These are phyloP conservation scores for Phytopythium kandeliae DNA, from an alignment of 352 stramenopile species.

Conservation along the genomic window DNA sequence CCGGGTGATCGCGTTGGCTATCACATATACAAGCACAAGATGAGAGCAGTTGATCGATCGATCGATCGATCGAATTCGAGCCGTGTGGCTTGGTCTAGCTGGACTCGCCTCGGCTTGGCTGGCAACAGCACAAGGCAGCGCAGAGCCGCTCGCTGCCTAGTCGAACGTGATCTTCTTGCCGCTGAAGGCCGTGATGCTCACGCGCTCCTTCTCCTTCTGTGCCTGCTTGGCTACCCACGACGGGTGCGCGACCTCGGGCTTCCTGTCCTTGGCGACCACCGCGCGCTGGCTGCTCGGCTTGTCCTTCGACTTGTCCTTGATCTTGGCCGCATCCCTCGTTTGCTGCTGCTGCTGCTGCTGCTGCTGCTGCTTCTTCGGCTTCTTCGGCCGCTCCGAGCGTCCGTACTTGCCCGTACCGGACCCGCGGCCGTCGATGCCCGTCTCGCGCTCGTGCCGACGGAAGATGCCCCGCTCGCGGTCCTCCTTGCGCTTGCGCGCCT, in stretches of 20 bases:
- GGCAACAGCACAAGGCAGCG: no score
- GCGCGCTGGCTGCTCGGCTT: constrained; percentile 1
- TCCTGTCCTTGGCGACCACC: constrained; percentile 2
- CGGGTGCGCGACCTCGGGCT: constrained; percentile 35
- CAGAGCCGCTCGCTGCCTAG: constrained; percentile 6
- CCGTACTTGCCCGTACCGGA: constrained; percentile 47
- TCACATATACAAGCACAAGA: no score
- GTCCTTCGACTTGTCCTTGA: constrained; percentile 7
- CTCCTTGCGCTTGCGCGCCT: constrained; percentile 38
- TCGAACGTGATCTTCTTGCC: constrained; percentile 86
- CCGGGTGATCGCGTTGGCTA: no score
- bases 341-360: constrained; percentile 14
- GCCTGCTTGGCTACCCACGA: constrained; percentile 82
- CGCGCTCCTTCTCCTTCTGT: constrained; percentile 79
- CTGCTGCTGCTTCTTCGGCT: constrained; percentile 37
- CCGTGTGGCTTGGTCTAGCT: no score
- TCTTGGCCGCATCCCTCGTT: no score
- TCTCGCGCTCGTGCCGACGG: constrained; percentile 19
- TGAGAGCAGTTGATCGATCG: no score
- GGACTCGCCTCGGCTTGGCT: no score
- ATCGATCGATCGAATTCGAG: no score
- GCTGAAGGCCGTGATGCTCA: constrained; percentile 54
- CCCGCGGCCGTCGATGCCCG: neutral
- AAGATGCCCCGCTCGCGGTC: constrained; percentile 38
- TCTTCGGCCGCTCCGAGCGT: constrained; percentile 72